Evolutionary conservation across 208 protist genomes (phyloP), one percentile per base, ranked within the genome.

Genomic region (Spongospora subterranea): DNA sequence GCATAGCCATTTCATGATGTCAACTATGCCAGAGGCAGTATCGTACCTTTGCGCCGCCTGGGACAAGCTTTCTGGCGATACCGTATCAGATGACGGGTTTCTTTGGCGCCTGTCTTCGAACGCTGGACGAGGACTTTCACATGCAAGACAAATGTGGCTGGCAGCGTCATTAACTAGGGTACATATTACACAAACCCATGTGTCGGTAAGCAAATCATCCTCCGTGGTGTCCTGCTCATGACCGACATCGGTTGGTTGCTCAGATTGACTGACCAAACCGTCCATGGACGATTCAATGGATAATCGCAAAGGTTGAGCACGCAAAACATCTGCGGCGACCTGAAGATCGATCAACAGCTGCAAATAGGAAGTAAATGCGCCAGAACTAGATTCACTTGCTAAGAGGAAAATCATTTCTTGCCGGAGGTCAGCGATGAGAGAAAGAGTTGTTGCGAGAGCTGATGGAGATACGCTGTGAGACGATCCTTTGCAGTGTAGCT

Each of bases 71-170:
- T 82, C 17, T 17, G 71, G 71, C n/a, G 71, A 82, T 35, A 82
- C 17, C 6, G 6, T 13, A 35, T 6, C 6, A 6, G 71, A 6
- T 6, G 11, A 20, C n/a, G 35, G 6, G 71, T 6, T 35, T 20
- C 17, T 6, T 82, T 35, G 6, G 17, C 13, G 24, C 50, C 6
- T 82, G 6, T 82, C 17, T 13, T 45, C 71, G 71, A 35, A 13
- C 6, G 71, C 17, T 39, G 71, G 71, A 20, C 71, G 71, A 82
- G 71, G 71, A 82, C 40, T 82, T 82, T 82, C 71, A 82, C 71
- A 82, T 35, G 71, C 71, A 6, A 20, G 40, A 43, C 71, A 82
- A n/a, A 82, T 35, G 17, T 6, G 13, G 40, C 6, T 40, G 35
- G 71, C 6, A 82, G 6, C n/a, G 13, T 82, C 71, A 82, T 82